These are phyloP conservation scores for Penicillium goetzii DNA, from an alignment of 495 filamentous ascomycete genomes.

Conservation along the genomic window DNA sequence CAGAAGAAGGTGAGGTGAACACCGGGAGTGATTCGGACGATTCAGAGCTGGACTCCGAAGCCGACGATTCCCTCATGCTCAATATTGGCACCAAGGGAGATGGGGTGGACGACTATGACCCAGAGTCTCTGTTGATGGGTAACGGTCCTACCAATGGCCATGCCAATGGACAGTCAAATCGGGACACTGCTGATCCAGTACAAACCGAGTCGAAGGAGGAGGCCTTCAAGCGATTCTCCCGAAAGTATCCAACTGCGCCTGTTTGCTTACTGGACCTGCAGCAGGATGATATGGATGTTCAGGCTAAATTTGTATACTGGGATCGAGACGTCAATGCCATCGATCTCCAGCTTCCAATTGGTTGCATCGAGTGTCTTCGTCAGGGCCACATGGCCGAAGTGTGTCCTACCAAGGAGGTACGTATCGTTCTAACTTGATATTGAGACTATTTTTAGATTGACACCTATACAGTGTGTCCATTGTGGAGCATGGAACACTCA, in stretches of 20 bases:
- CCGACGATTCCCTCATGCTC: constrained; percentile 48
- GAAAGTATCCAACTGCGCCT: constrained; percentile 44
- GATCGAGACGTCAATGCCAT: constrained; percentile 62
- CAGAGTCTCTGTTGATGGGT: constrained; percentile 23
- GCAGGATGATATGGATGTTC: constrained; percentile 45
- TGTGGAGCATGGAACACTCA: constrained; percentile 48
- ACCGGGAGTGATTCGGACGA: constrained; percentile 42
- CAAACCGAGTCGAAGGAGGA: constrained; percentile 39
- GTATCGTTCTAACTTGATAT: constrained; percentile 10
- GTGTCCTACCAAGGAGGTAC: constrained; percentile 51
- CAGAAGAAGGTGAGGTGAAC: constrained; percentile 35
- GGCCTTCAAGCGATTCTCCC: constrained; percentile 39
- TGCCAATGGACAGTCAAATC: background rate
- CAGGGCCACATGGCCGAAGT: constrained; percentile 50
- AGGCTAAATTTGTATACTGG: constrained; percentile 53
- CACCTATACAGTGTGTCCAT: constrained; percentile 41
- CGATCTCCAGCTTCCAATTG: constrained; percentile 67
- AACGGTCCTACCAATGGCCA: constrained; percentile 10
- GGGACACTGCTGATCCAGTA: background rate
- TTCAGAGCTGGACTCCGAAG: constrained; percentile 43
- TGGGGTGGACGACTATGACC: constrained; percentile 33
- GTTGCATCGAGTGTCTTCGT: constrained; percentile 49
- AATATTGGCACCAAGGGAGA: constrained; percentile 41
- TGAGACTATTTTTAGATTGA: constrained; percentile 7
- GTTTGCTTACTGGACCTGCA: constrained; percentile 47